A percentile compares a stretch with the other conserved stretches of the same genome.
Conservation (phyloP, 352 stramenopile species). For the Phytophthora tentaculata region DNA sequence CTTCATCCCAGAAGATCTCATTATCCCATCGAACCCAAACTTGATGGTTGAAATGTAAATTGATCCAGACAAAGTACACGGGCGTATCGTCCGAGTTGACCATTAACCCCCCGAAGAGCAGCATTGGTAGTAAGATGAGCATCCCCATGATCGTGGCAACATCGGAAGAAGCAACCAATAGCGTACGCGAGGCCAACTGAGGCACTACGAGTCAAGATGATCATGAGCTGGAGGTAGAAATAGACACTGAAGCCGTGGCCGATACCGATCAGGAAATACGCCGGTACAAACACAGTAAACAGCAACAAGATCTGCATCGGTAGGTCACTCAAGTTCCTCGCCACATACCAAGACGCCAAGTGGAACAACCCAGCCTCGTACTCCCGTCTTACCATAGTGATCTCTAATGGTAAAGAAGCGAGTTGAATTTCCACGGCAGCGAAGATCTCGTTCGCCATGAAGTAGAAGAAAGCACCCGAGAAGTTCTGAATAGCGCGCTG, state of each 20-base stretch:
- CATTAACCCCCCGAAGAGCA: conserved; percentile 58
- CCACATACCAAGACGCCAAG: conserved; percentile 49
- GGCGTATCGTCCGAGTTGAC: conserved; percentile 46
- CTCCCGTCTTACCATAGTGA: conserved; percentile 51
- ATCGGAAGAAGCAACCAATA: conserved; percentile 40
- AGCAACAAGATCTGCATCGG: conserved; percentile 53
- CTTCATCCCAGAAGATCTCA: conserved; percentile 51
- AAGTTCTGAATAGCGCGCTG: conserved; percentile 56
- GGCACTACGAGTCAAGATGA: conserved; percentile 31
- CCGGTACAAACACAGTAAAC: conserved; percentile 41
- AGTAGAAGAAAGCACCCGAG: conserved; percentile 48
- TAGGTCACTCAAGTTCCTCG: conserved; percentile 61
- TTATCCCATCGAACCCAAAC: conserved; percentile 53
- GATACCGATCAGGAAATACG: conserved; percentile 59
- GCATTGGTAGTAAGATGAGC: conserved; percentile 51
- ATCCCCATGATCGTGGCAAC: conserved; percentile 50
- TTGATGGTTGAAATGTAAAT: conserved; percentile 69
- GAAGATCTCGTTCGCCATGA: conserved; percentile 53
- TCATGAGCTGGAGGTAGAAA: conserved; percentile 44
- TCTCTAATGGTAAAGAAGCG: conserved; percentile 32
- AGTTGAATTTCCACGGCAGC: conserved; percentile 20
- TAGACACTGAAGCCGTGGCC: conserved; percentile 36
- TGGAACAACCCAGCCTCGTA: conserved; percentile 42
- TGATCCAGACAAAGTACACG: conserved; percentile 50
- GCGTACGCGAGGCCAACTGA: conserved; percentile 42